Base-by-base conservation (phyloP, 139 green algal genomes). In the Pleodorina starrii region DNA sequence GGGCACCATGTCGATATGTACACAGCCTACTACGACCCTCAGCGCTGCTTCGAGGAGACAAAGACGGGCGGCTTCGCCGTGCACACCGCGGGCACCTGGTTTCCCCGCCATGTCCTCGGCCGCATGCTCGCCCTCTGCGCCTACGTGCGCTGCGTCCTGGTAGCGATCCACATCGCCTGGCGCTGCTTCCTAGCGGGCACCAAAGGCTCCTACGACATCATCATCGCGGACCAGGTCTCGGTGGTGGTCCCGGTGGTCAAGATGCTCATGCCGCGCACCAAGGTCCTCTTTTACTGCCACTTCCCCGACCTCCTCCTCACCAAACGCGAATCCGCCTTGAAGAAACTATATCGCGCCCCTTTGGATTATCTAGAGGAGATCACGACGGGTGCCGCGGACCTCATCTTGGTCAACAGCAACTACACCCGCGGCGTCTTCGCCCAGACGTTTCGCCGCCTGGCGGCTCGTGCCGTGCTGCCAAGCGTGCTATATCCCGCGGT, bases 241-340 rank as follows among this genome's bases (percentile, higher is more conserved):
- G 94, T 89, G 1, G 95, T 96, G 0, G 91, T 98, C 38, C 95
- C 95, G n/a, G 48, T 99, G 14, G 90, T 99, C 48, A 92, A 92
- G 54, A n/a, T 93, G 38, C 90, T 97, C 5, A 94, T 93, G n/a
- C 78, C 88, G 0, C 35, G 71, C 54, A 75, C 83, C 40, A 94
- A 91, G 68, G 91, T 98, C 11, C 89, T 99, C 35, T 99, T 99
- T 91, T 99, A 99, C 90, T 99, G 98, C 95, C 98, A 99, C 90
- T 99, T 98, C 91, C 98, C 98, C 2, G 98, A 99, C 92, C 85
- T 98, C 44, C 93, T 99, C 80, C 95, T 99, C 44, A 91, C 95
- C 0, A 54, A 90, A 35, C 89, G 90, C 16, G 42, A 46, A 16
- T 95, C 94, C 5, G 7, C 36, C 1, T 69, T 89, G 1, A 87